Evolutionary conservation across 306 rosid genomes (phyloP).

Genomic region (Ormosia semicastrata): DNA sequence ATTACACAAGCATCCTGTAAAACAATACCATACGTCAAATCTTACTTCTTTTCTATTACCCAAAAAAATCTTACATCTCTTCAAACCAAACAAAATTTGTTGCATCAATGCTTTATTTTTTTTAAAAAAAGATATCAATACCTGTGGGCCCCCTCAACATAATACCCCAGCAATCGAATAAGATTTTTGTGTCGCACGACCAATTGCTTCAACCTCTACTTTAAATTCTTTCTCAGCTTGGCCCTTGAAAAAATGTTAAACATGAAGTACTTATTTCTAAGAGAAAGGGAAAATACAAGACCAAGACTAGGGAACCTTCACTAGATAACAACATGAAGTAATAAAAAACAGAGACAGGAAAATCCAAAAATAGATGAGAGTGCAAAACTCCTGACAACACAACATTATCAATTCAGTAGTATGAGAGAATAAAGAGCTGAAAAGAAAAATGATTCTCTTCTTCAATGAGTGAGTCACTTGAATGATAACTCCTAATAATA

Average conservation of each 20-base stretch:
- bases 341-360: not conserved
- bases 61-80: too few relatives aligned
- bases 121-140: conserved; percentile 14
- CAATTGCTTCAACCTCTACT: conserved; percentile 84
- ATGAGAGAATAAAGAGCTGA: conserved; percentile 23
- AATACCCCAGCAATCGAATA: conserved; percentile 91
- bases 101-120: not conserved
- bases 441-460: conserved; percentile 29
- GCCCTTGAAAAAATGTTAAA: too few relatives aligned
- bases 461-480: conserved; percentile 41
- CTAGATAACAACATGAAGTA: conserved; percentile 8
- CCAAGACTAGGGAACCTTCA: conserved; percentile 19
- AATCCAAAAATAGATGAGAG: too few relatives aligned
- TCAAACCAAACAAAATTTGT: not conserved
- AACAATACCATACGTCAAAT: conserved; percentile 20
- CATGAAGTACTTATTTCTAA: not conserved
- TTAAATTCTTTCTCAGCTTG: too few relatives aligned
- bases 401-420: conserved; percentile 19
- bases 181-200: conserved; percentile 97
- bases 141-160: conserved; percentile 99
- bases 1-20: conserved; percentile 96
- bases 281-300: conserved; percentile 19
- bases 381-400: too few relatives aligned
- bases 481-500: too few relatives aligned
- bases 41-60: conserved; percentile 20